Base-by-base conservation (phyloP, 495 filamentous ascomycete genomes). In the Penicillium odoratum region DNA sequence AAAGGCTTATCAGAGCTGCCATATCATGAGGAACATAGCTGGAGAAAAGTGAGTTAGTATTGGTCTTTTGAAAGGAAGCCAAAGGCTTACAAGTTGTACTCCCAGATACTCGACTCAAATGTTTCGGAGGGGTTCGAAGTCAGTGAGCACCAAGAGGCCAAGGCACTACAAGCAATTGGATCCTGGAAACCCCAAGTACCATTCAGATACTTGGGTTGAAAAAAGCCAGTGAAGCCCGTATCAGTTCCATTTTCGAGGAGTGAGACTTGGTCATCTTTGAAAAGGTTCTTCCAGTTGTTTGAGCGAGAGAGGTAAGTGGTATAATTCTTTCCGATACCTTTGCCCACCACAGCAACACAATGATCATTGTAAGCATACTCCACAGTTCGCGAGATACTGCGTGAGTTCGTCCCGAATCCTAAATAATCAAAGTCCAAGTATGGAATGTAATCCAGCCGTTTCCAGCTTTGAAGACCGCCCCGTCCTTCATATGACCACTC, bases 281-380 rank as follows among this genome's bases (percentile, higher is more conserved):
- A 91, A 29, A 91, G 68, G 55, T 88, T 90, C 58, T 81, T 66
- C 88, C 88, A 92, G 64, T 89, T 88, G 1, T 61, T 69, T 49
- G 85, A 82, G 0, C 86, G 81, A 30, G 75, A 69, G 5, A 81
- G 69, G 56, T 90, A 90, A 60, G 84, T 89, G 30, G 84, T 79
- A 26, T 75, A 73, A 36, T 88, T 65, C 33, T 84, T 81, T 15
- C 80, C 82, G 18, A 88, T 69, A 0, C 70, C 73, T 18, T 78
- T 73, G 15, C 80, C 84, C 61, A 91, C 81, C 53, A 85, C 75
- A 0, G 87, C 69, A 52, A 92, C 83, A 55, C 79, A 80, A 62
- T 88, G 90, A 69, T 92, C 89, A 64, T 91, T 86, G 64, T 92
- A 91, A 5, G 85, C 80, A 70, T 92, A 91, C 62, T 91, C 89